These are phyloP conservation scores for Cercospora sp. DNA, from an alignment of 2,329 filamentous ascomycete genomes.

Conservation along the genomic window DNA sequence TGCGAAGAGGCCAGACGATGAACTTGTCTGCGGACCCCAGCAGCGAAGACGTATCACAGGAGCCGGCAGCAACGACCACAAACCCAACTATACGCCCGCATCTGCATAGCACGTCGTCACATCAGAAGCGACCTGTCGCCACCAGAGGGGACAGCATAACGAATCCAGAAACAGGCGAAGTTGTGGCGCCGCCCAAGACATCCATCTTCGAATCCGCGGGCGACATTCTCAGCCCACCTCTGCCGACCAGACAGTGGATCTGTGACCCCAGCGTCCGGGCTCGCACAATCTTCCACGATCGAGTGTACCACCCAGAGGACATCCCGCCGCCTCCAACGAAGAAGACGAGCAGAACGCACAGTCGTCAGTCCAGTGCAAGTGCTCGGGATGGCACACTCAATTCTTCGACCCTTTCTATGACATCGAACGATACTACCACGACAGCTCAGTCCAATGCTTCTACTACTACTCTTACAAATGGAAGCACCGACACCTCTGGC, in stretches of 20 bases:
- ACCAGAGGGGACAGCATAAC: constrained; percentile 55
- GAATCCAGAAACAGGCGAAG: constrained; percentile 40
- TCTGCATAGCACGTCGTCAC: constrained; percentile 15
- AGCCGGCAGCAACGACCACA: constrained; percentile 26
- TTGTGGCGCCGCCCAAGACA: constrained; percentile 74
- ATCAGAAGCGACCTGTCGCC: constrained; percentile 45
- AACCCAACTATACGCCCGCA: constrained; percentile 39
- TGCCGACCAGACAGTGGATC: constrained; percentile 79
- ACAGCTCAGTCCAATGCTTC: constrained; percentile 11
- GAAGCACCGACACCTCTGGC: constrained; percentile 54
- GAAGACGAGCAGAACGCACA: constrained; percentile 18
- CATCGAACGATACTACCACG: constrained; percentile 19
- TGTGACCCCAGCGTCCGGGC: constrained; percentile 78
- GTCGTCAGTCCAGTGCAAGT: not conserved
- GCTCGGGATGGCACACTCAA: constrained; percentile 3
- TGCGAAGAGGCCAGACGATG: constrained; percentile 70
- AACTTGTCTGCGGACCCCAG: constrained; percentile 44
- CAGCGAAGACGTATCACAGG: constrained; percentile 25
- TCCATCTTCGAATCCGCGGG: constrained; percentile 94
- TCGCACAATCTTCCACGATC: constrained; percentile 93
- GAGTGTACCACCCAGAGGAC: constrained; percentile 89
- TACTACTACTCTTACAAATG: constrained; percentile 9
- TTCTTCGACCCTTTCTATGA: constrained; percentile 12
- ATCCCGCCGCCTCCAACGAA: constrained; percentile 75
- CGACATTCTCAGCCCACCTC: constrained; percentile 84